Percentiles rank a stretch among this genome's conserved stretches.
These are phyloP conservation scores for Metschnikowia lochheadii DNA, from an alignment of 805 yeast species.

Conservation along the genomic window DNA sequence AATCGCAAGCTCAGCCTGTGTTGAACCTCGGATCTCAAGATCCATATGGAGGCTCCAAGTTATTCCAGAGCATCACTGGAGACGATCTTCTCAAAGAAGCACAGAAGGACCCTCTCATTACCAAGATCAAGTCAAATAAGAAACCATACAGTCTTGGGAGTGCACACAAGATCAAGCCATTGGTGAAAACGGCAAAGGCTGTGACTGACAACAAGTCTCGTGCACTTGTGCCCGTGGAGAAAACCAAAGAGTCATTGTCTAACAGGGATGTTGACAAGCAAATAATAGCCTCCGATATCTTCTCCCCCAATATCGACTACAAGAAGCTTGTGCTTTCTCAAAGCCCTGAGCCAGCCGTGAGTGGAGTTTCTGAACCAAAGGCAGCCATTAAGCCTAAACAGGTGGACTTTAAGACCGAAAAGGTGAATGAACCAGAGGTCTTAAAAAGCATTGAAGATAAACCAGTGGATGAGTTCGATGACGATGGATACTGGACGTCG, in stretches of 20 bases:
- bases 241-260: background rate
- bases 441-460: conserved; percentile 15
- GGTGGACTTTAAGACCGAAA: conserved; percentile 29
- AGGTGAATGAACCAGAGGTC: conserved; percentile 2
- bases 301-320: conserved; percentile 56
- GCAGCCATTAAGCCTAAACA: conserved; percentile 21
- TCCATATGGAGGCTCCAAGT: conserved; percentile 78
- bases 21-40: conserved; percentile 35
- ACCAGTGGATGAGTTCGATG: conserved; percentile 40
- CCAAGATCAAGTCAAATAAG: conserved; percentile 29
- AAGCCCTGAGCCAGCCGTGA: background rate
- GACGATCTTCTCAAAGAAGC: conserved; percentile 18
- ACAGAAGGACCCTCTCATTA: conserved; percentile 28
- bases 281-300: conserved; percentile 65
- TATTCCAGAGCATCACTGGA: conserved; percentile 48
- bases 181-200: conserved; percentile 23
- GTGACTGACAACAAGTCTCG: background rate
- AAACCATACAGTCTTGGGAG: conserved; percentile 55
- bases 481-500: conserved; percentile 81
- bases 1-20: background rate
- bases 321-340: conserved; percentile 47
- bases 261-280: conserved; percentile 54
- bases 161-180: conserved; percentile 62
- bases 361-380: conserved; percentile 3
- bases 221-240: background rate